Evolutionary conservation across 2,329 filamentous ascomycete genomes (phyloP), one percentile per base, ranked within the genome.

Genomic region (Hortaea sp.): DNA sequence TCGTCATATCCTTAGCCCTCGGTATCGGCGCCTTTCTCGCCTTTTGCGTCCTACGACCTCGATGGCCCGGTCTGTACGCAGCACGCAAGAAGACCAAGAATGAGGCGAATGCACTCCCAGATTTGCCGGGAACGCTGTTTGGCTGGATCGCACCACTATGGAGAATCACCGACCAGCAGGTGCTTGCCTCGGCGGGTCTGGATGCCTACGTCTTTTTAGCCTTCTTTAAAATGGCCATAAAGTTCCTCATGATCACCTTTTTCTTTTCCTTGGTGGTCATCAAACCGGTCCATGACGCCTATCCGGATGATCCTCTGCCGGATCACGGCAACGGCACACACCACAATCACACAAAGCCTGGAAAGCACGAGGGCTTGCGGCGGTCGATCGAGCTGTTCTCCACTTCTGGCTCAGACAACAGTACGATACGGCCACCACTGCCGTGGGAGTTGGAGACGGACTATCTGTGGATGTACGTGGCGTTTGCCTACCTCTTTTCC

Each of bases 221-320:
- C 11, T 98, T 98, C 68, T 97, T 95, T 74, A 94, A 89, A 64
- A 92, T 97, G 80, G 84, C 90, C 9, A 85, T 88, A 54, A 86
- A 84, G 51, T 84, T 95, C 56, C 82, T 97, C 43, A 70, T 78
- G 11, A 70, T 85, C 43, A 84, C 94, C 57, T 78, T 92, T 47
- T 79, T 95, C 65, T 88, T 97, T 59, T 84, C 89, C 29, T 72
- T 85, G 32, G 73, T 78, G 11, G 78, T 98, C 4, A 83, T 98
- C 54, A 82, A 84, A 52, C 94, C 92, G 0, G 84, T 98, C 48
- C 94, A 97, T 62, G 75, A 77, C 48, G 77, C 78, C 49, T 94
- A 79, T 57, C 59, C 57, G 7, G 61, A 76, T 61, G 72, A 64
- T 39, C 55, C 57, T 29, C 41, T 43, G 28, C 39, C n/a, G 41